Evolutionary conservation across 2,329 filamentous ascomycete genomes (phyloP).

Genomic region (Ophiobolus disseminans): DNA sequence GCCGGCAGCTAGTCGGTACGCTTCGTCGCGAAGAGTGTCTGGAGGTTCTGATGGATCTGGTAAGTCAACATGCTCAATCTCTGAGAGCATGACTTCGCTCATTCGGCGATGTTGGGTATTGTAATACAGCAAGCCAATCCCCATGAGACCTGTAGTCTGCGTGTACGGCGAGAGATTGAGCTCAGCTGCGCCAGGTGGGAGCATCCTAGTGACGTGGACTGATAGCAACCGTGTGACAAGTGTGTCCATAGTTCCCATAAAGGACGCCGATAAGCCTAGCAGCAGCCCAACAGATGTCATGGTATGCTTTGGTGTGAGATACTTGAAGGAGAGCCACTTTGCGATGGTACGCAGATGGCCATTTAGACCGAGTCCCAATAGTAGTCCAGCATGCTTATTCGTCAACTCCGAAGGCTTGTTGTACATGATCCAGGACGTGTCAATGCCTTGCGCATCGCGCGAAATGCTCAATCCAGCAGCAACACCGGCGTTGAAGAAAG

Average conservation of each 20-base stretch:
- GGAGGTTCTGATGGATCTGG: conserved; percentile 73
- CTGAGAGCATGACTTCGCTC: conserved; percentile 98
- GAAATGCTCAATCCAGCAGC: conserved; percentile 93
- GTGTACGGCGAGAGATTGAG: conserved; percentile 91
- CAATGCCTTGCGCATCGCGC: conserved; percentile 86
- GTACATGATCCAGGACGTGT: conserved; percentile 98
- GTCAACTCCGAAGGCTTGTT: conserved; percentile 94
- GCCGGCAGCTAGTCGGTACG: conserved; percentile 93
- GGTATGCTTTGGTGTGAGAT: conserved; percentile 97
- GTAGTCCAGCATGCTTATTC: conserved; percentile 93
- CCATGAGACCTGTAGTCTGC: conserved; percentile 96
- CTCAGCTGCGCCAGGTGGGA: conserved; percentile 90
- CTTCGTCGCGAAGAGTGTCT: conserved; percentile 86
- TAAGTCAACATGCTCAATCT: conserved; percentile 87
- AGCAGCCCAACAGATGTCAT: conserved; percentile 99
- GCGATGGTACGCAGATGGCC: conserved; percentile 93
- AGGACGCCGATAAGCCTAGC: conserved; percentile 88
- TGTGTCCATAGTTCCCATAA: conserved; percentile 96
- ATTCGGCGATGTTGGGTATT: conserved; percentile 96
- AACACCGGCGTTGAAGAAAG: conserved; percentile 96
- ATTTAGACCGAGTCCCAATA: conserved; percentile 89
- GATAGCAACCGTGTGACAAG: conserved; percentile 91
- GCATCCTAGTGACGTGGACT: conserved; percentile 93
- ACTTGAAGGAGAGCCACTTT: conserved; percentile 99
- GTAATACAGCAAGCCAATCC: conserved; percentile 91